Evolutionary conservation across 768 basidiomycete species (phyloP).

Genomic region (Tylopilus plumbeoviolaceoides): DNA sequence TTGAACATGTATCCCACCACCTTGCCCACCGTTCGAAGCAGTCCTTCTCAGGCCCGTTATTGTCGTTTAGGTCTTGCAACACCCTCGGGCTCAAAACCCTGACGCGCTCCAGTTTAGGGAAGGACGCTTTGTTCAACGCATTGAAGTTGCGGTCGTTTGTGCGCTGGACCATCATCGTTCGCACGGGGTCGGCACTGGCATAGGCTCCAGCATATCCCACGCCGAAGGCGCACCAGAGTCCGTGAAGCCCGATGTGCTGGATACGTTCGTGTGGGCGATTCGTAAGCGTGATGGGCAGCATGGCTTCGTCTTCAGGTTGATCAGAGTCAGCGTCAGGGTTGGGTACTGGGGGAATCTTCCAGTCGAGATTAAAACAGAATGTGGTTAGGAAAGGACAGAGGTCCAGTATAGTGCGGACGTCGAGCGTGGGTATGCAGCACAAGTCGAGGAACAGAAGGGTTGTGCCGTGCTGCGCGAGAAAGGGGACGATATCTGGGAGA

Average conservation of each 20-base stretch:
- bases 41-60: slow-evolving; percentile 43
- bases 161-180: slow-evolving; percentile 42
- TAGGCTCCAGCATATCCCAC: slow-evolving; percentile 49
- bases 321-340: slow-evolving; percentile 17
- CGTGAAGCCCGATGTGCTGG: slow-evolving; percentile 63
- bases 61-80: slow-evolving; percentile 52
- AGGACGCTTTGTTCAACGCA: slow-evolving; percentile 41
- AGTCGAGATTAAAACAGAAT: slow-evolving; percentile 74
- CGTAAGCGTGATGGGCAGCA: slow-evolving; percentile 38
- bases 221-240: slow-evolving; percentile 65
- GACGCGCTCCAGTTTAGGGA: slow-evolving; percentile 58
- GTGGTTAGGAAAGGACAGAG: slow-evolving; percentile 58
- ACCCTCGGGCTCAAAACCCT: slow-evolving; percentile 54
- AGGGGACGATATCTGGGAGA: slow-evolving; percentile 54
- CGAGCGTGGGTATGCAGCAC: slow-evolving; percentile 51
- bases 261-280: slow-evolving; percentile 55
- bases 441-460: slow-evolving; percentile 63
- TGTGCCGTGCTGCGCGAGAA: slow-evolving; percentile 56
- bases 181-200: slow-evolving; percentile 40
- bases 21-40: slow-evolving; percentile 57
- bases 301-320: slow-evolving; percentile 24
- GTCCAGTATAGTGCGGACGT: slow-evolving; percentile 57
- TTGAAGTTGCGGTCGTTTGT: slow-evolving; percentile 66
- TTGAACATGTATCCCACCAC: slow-evolving; percentile 58
- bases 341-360: slow-evolving; percentile 42